Evolutionary conservation across 2,329 filamentous ascomycete genomes (phyloP).

Genomic region (Neofusicoccum umdonicola): DNA sequence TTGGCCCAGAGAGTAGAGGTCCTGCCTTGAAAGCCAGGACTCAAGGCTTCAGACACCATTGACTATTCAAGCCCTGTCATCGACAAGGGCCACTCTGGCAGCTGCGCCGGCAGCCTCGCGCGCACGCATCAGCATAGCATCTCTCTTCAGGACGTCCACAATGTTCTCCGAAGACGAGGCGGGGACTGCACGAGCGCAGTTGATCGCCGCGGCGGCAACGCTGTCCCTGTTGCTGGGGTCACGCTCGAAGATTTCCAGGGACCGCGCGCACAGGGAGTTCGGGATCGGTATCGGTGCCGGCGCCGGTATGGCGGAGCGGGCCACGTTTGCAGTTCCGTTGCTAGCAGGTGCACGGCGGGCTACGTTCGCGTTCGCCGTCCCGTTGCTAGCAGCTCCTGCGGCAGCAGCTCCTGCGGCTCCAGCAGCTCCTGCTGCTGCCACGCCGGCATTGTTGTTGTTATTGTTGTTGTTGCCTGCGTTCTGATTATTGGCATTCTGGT

Average conservation of each 20-base stretch:
- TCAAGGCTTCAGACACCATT: neutral
- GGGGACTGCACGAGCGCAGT: slow-evolving; percentile 1
- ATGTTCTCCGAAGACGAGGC: neutral
- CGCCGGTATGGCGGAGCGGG: neutral
- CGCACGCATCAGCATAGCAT: neutral
- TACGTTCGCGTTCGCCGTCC: neutral
- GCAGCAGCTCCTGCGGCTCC: neutral
- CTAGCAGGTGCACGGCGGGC: neutral
- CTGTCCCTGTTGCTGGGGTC: neutral
- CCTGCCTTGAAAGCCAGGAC: neutral
- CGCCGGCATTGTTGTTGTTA: neutral
- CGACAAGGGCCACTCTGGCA: neutral
- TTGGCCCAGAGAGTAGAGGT: neutral
- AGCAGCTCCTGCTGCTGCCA: no score
- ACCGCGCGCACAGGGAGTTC: neutral
- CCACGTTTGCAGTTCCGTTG: neutral
- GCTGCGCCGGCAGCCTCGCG: neutral
- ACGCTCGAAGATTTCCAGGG: neutral
- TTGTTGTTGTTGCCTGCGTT: no score
- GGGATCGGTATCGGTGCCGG: neutral
- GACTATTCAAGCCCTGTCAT: neutral
- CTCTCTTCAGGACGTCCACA: slow-evolving; percentile 2
- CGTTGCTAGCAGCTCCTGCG: neutral
- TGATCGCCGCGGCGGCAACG: neutral
- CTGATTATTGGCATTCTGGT: no score